Conservation (phyloP, 768 basidiomycete species). For the Daedaleopsis nitida region DNA sequence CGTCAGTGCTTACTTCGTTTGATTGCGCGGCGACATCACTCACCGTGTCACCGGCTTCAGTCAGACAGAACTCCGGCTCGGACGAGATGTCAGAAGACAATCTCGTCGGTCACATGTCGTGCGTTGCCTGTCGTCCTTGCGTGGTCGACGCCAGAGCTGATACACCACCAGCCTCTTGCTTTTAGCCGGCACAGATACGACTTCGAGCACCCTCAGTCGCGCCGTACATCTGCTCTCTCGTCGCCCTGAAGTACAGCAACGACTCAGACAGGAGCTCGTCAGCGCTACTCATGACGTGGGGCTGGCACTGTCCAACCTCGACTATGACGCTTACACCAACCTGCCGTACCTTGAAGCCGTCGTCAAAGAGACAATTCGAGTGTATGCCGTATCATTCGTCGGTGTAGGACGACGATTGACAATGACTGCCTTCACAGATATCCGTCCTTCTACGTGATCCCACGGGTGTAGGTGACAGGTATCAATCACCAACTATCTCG, state of each 20-base stretch:
- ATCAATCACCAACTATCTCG: not conserved
- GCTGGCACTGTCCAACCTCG: slow-evolving; percentile 1
- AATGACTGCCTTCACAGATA: not conserved
- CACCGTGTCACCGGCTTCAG: not conserved
- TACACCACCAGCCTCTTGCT: not conserved
- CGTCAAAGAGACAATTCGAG: slow-evolving; percentile 12
- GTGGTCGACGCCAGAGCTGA: not conserved
- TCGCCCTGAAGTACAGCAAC: slow-evolving; percentile 2
- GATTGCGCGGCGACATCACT: not conserved
- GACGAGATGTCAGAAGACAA: slow-evolving; percentile 2
- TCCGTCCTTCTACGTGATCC: slow-evolving; percentile 4
- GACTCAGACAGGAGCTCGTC: not conserved
- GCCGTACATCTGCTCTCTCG: slow-evolving; percentile 2
- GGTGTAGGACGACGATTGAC: not conserved
- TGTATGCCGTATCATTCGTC: not conserved
- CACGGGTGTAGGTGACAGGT: not conserved
- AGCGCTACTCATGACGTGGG: not conserved
- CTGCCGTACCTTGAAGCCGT: slow-evolving; percentile 14
- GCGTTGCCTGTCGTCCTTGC: not conserved
- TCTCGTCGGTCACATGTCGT: slow-evolving; percentile 16
- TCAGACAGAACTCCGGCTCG: slow-evolving; percentile 3
- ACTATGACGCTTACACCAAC: slow-evolving; percentile 3
- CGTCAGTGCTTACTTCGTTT: not conserved
- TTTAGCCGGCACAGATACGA: slow-evolving; percentile 10
- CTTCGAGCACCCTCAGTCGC: slow-evolving; percentile 1